Evolutionary conservation across 1,139 yeast species (phyloP), one percentile per base, ranked within the genome.

Genomic region (Geotrichum candidum): DNA sequence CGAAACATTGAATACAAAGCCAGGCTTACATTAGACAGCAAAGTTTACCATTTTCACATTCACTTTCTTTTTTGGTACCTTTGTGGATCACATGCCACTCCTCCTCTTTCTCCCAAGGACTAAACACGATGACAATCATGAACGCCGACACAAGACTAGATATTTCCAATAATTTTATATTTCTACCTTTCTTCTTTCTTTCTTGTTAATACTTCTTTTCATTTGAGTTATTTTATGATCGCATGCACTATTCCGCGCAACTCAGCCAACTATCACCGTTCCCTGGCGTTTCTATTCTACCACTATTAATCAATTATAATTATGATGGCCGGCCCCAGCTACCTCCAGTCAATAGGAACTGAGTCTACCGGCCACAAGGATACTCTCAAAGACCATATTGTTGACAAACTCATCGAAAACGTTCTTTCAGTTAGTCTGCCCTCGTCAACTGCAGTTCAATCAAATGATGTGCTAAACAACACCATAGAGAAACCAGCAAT

Each of bases 371-470:
- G 18, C 9, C 48, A 41, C 22, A 41, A 15, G 18, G 23, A 13
- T 41, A 41, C 18, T 41, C 46, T 53, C 2, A 29, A 55, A 27
- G 61, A 63, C 50, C 61, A 58, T 18, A 51, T 59, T 3, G 62
- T 61, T 22, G 65, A 63, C 55, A 61, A 56, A 46, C 52, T 61
- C 15, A 59, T 63, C 13, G 65, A 63, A 54, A 57, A 51, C n/a
- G 29, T 61, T 4, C 50, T 63, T 22, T 54, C 57, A 15, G 53
- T 53, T 13, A 55, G 56, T 22, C 25, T 63, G 5, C 45, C 57
- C 22, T 50, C 48, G 23, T 41, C 54, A 23, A 22, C 23, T 11
- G 23, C n/a, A n/a, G 22, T 23, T 18, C 22, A 48, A 23, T 22
- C 53, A 46, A 50, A 51, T 23, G 7, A 1, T 41, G 7, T 7